phyloP scores from a whole-genome alignment of 345 rosid species.

The Jatropha curcas region DNA sequence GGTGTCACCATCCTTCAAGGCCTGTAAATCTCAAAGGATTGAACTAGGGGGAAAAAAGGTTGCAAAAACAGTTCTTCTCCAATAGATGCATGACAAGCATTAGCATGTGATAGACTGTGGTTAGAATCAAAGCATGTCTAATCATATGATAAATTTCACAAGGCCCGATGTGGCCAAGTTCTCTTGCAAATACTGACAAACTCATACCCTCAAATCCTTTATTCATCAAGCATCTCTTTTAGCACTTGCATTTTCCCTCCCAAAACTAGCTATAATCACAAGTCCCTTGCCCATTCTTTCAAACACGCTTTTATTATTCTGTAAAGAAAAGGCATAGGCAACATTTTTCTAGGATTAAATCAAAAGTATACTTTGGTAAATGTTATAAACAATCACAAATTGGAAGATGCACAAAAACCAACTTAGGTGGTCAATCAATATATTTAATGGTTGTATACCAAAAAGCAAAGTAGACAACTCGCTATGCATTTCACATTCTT shows the following conservation, averaged over 20 bases:
- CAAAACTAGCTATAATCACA: background rate
- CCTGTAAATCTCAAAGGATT: conserved; percentile 41
- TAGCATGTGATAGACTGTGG: background rate
- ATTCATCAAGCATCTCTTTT: background rate
- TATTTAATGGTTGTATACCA: no score
- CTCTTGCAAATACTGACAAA: background rate
- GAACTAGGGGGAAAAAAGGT: conserved; percentile 16
- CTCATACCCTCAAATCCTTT: no score
- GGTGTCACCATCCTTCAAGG: conserved; percentile 64
- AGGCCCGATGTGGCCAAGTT: background rate
- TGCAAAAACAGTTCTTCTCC: background rate
- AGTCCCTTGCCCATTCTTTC: background rate
- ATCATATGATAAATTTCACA: background rate
- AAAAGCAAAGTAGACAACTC: no score
- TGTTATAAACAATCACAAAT: background rate
- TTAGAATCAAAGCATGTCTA: background rate
- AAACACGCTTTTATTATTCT: background rate
- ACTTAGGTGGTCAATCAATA: no score
- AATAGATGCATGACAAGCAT: background rate
- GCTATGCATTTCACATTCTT: no score
- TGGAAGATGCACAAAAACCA: background rate
- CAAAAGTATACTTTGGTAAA: no score
- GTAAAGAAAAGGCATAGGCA: background rate
- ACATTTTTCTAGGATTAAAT: background rate
- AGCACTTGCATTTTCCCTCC: background rate